Conservation (phyloP, 2,329 filamentous ascomycete species). For the Lachnellula occidentalis region DNA sequence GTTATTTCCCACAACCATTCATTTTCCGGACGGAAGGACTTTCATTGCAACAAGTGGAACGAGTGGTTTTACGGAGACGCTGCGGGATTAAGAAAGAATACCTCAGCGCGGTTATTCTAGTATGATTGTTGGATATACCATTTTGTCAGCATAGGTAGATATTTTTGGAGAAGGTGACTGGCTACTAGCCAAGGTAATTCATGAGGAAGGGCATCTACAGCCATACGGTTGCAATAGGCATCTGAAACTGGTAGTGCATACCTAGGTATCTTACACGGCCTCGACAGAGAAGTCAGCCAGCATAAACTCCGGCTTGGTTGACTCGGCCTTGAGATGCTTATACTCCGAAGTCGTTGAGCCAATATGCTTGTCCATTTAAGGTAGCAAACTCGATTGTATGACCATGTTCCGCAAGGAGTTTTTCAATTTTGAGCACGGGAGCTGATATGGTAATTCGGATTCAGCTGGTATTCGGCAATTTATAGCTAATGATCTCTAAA, state of each 20-base stretch:
- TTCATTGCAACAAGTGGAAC: no score
- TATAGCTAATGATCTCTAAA: no score
- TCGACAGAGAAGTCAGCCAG: constrained; percentile 41
- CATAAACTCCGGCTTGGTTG: constrained; percentile 34
- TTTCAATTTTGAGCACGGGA: constrained; percentile 34
- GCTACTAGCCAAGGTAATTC: no score
- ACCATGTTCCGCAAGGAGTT: constrained; percentile 31
- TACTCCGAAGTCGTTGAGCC: constrained; percentile 29
- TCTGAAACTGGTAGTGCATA: constrained; percentile 33
- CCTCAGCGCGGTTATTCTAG: no score
- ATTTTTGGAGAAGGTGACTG: no score
- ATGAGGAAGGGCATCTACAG: constrained; percentile 39
- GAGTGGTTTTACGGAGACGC: no score
- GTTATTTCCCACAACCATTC: no score
- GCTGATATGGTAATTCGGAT: constrained; percentile 17
- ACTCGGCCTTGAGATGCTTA: constrained; percentile 20
- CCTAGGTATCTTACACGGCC: constrained; percentile 36
- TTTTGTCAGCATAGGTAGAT: no score
- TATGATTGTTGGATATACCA: no score
- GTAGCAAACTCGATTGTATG: constrained; percentile 37
- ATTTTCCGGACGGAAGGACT: no score
- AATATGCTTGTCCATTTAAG: constrained; percentile 33
- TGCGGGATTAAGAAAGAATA: no score
- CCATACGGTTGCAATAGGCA: constrained; percentile 37
- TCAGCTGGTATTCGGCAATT: neutral